Conservation (phyloP, 2,329 filamentous ascomycete species). For the Curvularia lunata region DNA sequence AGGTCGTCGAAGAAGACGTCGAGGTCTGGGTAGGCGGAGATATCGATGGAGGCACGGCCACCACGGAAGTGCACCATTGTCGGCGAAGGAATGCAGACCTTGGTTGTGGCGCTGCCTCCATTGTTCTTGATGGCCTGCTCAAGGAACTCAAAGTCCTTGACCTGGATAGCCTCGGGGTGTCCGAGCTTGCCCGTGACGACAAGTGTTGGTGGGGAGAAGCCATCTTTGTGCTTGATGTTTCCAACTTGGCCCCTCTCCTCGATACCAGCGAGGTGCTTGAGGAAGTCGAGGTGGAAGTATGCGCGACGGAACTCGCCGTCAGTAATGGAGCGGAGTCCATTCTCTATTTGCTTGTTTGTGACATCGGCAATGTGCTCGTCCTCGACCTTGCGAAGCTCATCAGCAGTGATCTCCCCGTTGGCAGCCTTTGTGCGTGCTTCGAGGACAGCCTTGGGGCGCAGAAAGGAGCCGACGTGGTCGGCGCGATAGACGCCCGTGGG, state of each 20-base stretch:
- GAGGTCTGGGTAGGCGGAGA: slow-evolving; percentile 60
- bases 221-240: slow-evolving; percentile 48
- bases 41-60: slow-evolving; percentile 60
- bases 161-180: slow-evolving; percentile 62
- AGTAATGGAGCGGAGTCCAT: slow-evolving; percentile 59
- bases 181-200: slow-evolving; percentile 61
- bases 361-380: slow-evolving; percentile 58
- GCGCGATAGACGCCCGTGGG: slow-evolving; percentile 53
- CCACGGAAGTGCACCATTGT: slow-evolving; percentile 68
- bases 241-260: slow-evolving; percentile 60
- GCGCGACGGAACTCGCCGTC: slow-evolving; percentile 64
- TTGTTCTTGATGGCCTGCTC: slow-evolving; percentile 54
- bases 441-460: slow-evolving; percentile 59
- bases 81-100: slow-evolving; percentile 64
- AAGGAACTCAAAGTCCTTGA: slow-evolving; percentile 63
- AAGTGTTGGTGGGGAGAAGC: slow-evolving; percentile 61
- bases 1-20: slow-evolving; percentile 64
- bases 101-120: slow-evolving; percentile 53
- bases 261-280: slow-evolving; percentile 61
- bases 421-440: slow-evolving; percentile 58
- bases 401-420: slow-evolving; percentile 50
- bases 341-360: slow-evolving; percentile 57
- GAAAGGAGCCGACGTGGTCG: slow-evolving; percentile 64
- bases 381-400: slow-evolving; percentile 59
- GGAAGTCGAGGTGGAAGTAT: slow-evolving; percentile 66